Evolutionary conservation across 179 eudicot species (phyloP), one percentile per base, ranked within the genome.

Genomic region (Silene vulgaris): DNA sequence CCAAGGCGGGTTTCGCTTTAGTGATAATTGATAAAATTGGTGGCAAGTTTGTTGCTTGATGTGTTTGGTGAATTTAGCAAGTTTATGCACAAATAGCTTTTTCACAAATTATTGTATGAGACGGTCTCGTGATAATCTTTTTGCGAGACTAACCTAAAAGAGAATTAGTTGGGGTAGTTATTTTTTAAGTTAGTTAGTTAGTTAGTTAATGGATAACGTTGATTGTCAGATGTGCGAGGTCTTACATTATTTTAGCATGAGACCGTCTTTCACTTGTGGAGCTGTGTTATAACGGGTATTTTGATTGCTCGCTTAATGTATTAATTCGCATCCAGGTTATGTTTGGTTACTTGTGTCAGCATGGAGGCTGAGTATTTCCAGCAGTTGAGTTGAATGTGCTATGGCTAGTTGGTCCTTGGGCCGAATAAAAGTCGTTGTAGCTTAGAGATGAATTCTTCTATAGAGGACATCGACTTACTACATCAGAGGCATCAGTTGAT

Each of bases 401-500:
- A 29, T 26, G 26, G 11, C 9, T 50, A 62, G 48, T 52, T 69
- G 66, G 52, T 69, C 23, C 14, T 48, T 75, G 75, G 7, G 67
- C 77, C 63, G 80, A 37, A 69, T 57, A 11, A 61, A 72, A 28
- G 28, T 70, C 26, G 69, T 5, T 63, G 43, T 79, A 43, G 76
- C 50, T 65, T 84, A 78, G 92, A 85, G 89, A 91, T 93, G 93
- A 93, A 85, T 86, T 85, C 97, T 78, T 76, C 97, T 61, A 87
- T 93, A 89, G 98, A 96, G 85, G 97, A 91, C 73, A 93, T 96
- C 72, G 90, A 87, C 79, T 76, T 96, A 78, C 88, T 96, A 74
- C 98, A 90, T 75, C 98, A 92, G 64, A 92, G 97, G 77, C 99
- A 94, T 86, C 97, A 93, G 78, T 83, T 95, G 64, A 94, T 92